phyloP scores from a whole-genome alignment of 345 rosid species.

The Erucastrum elatum region DNA sequence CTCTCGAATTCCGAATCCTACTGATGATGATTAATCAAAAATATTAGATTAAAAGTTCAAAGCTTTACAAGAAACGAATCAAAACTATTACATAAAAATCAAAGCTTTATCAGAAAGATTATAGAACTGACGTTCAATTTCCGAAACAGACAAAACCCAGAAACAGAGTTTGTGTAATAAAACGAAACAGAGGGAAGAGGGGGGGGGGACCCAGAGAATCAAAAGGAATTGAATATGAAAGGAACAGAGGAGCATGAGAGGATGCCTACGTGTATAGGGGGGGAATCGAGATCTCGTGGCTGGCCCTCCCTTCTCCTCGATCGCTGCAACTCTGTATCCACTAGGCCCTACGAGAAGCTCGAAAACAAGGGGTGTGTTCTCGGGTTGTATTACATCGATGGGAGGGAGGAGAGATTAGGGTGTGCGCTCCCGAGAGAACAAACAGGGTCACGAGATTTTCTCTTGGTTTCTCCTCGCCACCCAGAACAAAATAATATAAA shows the following conservation, averaged over 20 bases:
- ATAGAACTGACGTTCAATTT: not conserved
- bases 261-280: not conserved
- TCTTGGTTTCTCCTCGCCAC: conserved; percentile 32
- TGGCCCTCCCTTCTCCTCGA: not conserved
- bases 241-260: not conserved
- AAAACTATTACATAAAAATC: not conserved
- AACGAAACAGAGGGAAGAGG: conserved; percentile 15
- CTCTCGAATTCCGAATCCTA: conserved; percentile 33
- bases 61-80: not conserved
- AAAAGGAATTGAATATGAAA: not conserved
- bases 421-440: conserved; percentile 31
- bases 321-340: not conserved
- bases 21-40: conserved; percentile 31
- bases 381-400: not conserved
- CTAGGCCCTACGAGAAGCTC: not conserved
- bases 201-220: conserved; percentile 13
- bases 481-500: not conserved
- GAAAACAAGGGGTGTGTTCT: not conserved
- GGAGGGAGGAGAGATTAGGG: conserved; percentile 2
- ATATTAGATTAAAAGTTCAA: not conserved
- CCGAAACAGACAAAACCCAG: conserved; percentile 23
- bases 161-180: not conserved
- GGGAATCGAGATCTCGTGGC: not conserved
- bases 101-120: not conserved
- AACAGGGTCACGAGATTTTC: conserved; percentile 38